These are phyloP conservation scores for Fonsecaea monophora DNA, from an alignment of 2,329 filamentous ascomycete genomes.

Conservation along the genomic window DNA sequence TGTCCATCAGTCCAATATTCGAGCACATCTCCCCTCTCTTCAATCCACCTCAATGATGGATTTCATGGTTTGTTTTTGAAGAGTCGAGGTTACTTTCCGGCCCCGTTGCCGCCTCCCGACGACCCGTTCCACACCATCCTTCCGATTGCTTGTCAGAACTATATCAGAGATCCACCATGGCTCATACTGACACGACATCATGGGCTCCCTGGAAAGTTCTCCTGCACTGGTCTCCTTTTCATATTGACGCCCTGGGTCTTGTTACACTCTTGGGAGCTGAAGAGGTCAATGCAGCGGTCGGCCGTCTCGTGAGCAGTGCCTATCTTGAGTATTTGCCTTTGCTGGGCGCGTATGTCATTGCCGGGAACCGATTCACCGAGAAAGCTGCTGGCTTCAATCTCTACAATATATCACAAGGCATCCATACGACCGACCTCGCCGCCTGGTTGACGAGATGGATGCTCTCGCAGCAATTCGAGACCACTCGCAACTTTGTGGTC, in stretches of 20 bases:
- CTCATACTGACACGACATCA: constrained; percentile 7
- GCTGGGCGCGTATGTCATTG: constrained; percentile 40
- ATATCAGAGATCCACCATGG: constrained; percentile 4
- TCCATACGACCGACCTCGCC: constrained; percentile 37
- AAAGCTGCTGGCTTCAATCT: constrained; percentile 36
- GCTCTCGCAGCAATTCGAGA: constrained; percentile 30
- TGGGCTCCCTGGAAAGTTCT: constrained; percentile 34
- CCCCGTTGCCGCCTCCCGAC: neutral
- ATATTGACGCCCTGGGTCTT: constrained; percentile 40
- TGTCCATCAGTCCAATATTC: neutral
- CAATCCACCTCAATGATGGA: neutral
- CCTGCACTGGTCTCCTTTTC: constrained; percentile 33
- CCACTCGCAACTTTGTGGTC: constrained; percentile 29
- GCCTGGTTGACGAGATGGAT: constrained; percentile 37
- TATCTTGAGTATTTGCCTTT: constrained; percentile 39
- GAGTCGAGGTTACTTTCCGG: neutral
- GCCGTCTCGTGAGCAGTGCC: constrained; percentile 35
- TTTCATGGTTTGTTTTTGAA: neutral
- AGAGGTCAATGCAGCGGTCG: constrained; percentile 38
- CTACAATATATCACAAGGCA: constrained; percentile 40
- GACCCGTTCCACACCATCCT: constrained; percentile 8
- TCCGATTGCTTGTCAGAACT: neutral
- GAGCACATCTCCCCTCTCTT: neutral
- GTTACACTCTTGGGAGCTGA: constrained; percentile 41
- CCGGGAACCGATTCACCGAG: constrained; percentile 36